Percentiles rank a stretch among this genome's conserved stretches.
Conservation (phyloP, 2,329 filamentous ascomycete genomes). For the Bipolaris zeicola region DNA sequence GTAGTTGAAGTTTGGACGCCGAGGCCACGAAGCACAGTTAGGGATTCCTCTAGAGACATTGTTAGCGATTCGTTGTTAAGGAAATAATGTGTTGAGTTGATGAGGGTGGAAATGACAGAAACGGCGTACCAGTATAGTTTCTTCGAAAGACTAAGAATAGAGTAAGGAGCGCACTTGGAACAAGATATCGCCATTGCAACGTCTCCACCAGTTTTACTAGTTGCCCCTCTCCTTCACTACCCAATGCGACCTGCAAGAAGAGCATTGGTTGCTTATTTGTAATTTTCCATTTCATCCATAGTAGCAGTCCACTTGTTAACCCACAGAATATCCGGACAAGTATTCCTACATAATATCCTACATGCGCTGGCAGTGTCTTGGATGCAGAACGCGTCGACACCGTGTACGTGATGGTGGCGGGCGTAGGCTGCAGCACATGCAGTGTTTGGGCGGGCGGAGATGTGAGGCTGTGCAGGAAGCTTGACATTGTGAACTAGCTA, state of each 20-base stretch:
- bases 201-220: conserved; percentile 46
- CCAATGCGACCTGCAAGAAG: conserved; percentile 7
- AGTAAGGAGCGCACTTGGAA: conserved; percentile 46
- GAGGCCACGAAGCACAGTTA: conserved; percentile 85
- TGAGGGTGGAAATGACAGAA: not conserved
- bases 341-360: conserved; percentile 53
- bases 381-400: conserved; percentile 76
- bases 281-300: conserved; percentile 38
- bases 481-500: conserved; percentile 24
- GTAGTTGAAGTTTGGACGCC: conserved; percentile 86
- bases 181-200: conserved; percentile 52
- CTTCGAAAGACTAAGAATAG: conserved; percentile 55
- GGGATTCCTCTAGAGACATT: conserved; percentile 70
- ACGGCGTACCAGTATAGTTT: conserved; percentile 57
- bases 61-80: conserved; percentile 4
- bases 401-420: conserved; percentile 90
- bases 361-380: conserved; percentile 53
- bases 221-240: conserved; percentile 17
- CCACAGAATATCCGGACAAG: conserved; percentile 54
- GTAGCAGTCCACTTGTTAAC: conserved; percentile 46
- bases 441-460: conserved; percentile 37
- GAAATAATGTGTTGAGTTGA: not conserved
- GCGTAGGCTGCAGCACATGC: conserved; percentile 56
- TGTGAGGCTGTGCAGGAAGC: conserved; percentile 30
- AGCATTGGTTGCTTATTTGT: conserved; percentile 6